These are phyloP conservation scores for Yamadazyma dushanensis DNA, from an alignment of 1,139 yeast species.

Conservation along the genomic window DNA sequence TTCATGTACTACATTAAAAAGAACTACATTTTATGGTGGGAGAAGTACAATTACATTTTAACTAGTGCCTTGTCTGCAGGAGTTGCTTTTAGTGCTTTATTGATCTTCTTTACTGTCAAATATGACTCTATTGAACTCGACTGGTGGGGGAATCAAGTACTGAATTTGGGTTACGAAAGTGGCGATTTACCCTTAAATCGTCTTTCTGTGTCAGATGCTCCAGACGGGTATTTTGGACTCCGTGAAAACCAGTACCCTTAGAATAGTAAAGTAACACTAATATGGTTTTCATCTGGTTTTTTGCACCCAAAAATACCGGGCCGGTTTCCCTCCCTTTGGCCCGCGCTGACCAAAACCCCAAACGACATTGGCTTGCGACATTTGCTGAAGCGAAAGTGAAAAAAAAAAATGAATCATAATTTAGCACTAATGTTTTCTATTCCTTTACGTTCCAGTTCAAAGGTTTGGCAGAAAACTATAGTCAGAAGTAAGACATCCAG, in stretches of 20 bases:
- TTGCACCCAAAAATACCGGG: slow-evolving; percentile 5
- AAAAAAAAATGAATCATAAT: slow-evolving; percentile 7
- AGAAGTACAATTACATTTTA: slow-evolving; percentile 61
- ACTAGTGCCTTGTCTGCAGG: slow-evolving; percentile 61
- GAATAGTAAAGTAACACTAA: not conserved
- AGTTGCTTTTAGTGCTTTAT: slow-evolving; percentile 54
- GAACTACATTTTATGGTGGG: slow-evolving; percentile 59
- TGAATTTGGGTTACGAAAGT: slow-evolving; percentile 49
- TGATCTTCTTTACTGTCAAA: slow-evolving; percentile 59
- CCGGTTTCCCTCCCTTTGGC: slow-evolving; percentile 3
- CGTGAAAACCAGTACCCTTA: slow-evolving; percentile 40
- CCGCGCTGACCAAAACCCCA: too few species aligned
- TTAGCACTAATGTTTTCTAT: slow-evolving; percentile 5
- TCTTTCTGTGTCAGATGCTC: slow-evolving; percentile 35
- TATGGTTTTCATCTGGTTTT: too few species aligned
- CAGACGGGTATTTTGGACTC: slow-evolving; percentile 47
- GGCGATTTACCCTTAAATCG: slow-evolving; percentile 29
- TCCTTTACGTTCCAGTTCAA: slow-evolving; percentile 6
- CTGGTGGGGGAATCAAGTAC: slow-evolving; percentile 64
- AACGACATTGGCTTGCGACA: slow-evolving; percentile 1
- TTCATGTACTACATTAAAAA: slow-evolving; percentile 56
- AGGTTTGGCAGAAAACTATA: slow-evolving; percentile 4
- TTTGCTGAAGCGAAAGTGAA: not conserved
- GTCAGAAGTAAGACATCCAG: slow-evolving; percentile 31
- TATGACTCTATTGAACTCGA: slow-evolving; percentile 35